These are phyloP conservation scores for Trichoderma semiorbis DNA, from an alignment of 2,329 filamentous ascomycete genomes.

Conservation along the genomic window DNA sequence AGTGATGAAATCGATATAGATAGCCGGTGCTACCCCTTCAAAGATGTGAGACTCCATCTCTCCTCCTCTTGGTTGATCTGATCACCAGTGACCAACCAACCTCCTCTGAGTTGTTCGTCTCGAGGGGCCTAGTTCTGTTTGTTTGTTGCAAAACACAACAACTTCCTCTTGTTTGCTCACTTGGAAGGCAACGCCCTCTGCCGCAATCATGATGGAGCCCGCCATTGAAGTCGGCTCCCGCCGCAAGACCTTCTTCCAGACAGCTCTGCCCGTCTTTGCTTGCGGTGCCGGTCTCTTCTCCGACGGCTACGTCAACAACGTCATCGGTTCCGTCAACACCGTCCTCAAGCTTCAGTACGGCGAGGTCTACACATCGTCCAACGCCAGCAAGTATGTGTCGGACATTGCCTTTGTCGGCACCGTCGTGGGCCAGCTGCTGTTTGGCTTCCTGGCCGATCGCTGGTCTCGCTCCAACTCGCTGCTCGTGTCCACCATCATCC, in stretches of 20 bases:
- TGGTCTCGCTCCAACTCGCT: slow-evolving; percentile 83
- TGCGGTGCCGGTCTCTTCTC: slow-evolving; percentile 88
- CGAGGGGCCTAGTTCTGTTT: not conserved
- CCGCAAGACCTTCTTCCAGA: slow-evolving; percentile 24
- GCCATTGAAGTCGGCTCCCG: slow-evolving; percentile 15
- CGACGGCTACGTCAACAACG: slow-evolving; percentile 88
- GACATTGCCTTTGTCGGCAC: slow-evolving; percentile 86
- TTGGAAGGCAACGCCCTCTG: not conserved
- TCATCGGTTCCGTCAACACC: slow-evolving; percentile 85
- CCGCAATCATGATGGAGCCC: not conserved
- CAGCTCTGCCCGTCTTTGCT: slow-evolving; percentile 67
- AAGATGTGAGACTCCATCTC: not conserved
- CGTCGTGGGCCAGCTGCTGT: slow-evolving; percentile 75
- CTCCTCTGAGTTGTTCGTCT: not conserved
- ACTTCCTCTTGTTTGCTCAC: not conserved
- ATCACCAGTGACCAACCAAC: slow-evolving; percentile 3
- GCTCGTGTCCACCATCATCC: slow-evolving; percentile 74
- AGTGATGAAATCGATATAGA: slow-evolving; percentile 2
- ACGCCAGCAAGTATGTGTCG: slow-evolving; percentile 69
- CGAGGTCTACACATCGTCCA: slow-evolving; percentile 62
- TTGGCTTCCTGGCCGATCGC: slow-evolving; percentile 78
- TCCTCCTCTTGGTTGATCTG: not conserved
- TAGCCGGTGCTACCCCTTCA: slow-evolving; percentile 15
- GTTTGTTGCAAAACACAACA: not conserved
- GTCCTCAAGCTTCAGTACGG: slow-evolving; percentile 68